phyloP scores from a whole-genome alignment of 306 rosid species.

The Luffa acutangula region DNA sequence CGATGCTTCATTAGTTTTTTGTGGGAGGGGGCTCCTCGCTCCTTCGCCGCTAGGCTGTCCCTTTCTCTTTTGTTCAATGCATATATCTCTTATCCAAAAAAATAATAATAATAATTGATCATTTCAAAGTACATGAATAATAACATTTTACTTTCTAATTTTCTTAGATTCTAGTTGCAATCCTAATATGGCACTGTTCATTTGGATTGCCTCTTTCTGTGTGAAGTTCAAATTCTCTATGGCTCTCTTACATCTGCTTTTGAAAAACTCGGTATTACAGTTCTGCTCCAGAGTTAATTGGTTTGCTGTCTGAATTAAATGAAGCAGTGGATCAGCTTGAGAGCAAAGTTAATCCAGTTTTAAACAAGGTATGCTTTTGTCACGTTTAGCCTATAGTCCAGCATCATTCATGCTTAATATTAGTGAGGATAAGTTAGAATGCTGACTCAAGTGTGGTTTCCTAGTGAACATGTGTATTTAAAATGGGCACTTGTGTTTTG shows the following conservation, averaged over 20 bases:
- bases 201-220: background rate
- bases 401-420: constrained; percentile 16
- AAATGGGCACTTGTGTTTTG: background rate
- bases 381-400: background rate
- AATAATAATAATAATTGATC: background rate
- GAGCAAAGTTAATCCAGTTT: constrained; percentile 49
- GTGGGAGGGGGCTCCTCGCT: too few species aligned
- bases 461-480: background rate
- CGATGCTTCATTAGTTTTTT: too few species aligned
- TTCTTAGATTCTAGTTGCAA: background rate
- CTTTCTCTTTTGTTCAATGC: too few species aligned
- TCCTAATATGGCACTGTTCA: background rate
- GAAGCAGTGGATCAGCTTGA: constrained; percentile 61
- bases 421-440: constrained; percentile 9
- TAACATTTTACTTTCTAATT: background rate
- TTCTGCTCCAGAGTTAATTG: constrained; percentile 71
- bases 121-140: background rate
- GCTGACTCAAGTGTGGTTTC: background rate
- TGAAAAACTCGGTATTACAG: constrained; percentile 34
- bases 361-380: constrained; percentile 41
- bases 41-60: too few species aligned
- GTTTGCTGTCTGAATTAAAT: constrained; percentile 69
- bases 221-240: background rate
- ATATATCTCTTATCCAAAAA: too few species aligned
- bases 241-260: background rate